These are phyloP conservation scores for Ophiostoma piceae DNA, from an alignment of 2,329 filamentous ascomycete species.

Conservation along the genomic window DNA sequence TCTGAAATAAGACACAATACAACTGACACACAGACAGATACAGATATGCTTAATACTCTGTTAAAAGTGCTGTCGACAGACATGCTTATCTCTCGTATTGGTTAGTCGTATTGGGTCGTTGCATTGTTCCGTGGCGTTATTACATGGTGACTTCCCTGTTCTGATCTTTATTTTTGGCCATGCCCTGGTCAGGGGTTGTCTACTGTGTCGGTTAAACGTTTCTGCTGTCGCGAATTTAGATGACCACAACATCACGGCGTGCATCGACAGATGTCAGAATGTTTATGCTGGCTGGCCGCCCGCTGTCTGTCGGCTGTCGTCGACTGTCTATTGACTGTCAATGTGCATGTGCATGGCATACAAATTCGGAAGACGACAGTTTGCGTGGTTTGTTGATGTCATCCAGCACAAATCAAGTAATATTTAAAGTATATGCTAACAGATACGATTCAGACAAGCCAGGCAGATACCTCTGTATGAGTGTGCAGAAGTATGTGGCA, in stretches of 20 bases:
- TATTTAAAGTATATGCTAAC: not conserved
- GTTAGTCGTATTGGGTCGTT: not conserved
- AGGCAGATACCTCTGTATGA: not conserved
- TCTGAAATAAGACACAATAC: not conserved
- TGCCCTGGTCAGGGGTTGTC: not conserved
- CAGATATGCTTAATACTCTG: not conserved
- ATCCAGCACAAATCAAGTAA: not conserved
- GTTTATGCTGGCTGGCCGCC: too few relatives aligned
- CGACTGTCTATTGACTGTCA: not conserved
- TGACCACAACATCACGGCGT: not conserved
- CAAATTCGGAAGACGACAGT: not conserved
- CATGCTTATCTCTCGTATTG: not conserved
- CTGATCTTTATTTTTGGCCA: conserved; percentile 2
- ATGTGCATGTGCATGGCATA: not conserved
- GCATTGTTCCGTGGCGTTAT: not conserved
- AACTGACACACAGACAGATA: not conserved
- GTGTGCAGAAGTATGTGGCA: not conserved
- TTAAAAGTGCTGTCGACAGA: not conserved
- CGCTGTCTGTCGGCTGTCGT: not conserved
- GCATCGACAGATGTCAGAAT: not conserved
- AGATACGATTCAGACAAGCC: not conserved
- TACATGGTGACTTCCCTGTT: not conserved
- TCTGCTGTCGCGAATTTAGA: not conserved
- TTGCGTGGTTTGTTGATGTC: not conserved
- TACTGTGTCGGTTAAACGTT: not conserved